Evolutionary conservation across 78 protist genomes (phyloP).

Genomic region (Dictyostelium citrinum): DNA sequence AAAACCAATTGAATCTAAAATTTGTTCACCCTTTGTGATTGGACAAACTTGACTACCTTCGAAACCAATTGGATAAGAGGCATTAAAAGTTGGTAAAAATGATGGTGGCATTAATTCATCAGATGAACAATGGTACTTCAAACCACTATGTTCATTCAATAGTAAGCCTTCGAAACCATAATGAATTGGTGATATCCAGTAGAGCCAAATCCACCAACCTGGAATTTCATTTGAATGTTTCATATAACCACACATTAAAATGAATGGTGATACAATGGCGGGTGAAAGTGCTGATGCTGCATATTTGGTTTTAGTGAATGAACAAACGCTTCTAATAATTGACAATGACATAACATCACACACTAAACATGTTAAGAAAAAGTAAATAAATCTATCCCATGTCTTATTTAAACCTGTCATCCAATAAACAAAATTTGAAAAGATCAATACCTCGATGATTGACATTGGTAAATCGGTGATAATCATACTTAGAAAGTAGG

Average conservation of each 20-base stretch:
- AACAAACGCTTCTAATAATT: constrained; percentile 5
- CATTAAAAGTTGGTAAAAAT: neutral
- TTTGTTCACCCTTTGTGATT: constrained; percentile 49
- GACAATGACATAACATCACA: neutral
- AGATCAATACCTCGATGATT: constrained; percentile 16
- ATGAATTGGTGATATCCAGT: constrained; percentile 74
- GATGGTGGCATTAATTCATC: constrained; percentile 53
- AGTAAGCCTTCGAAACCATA: constrained; percentile 67
- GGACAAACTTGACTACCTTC: constrained; percentile 61
- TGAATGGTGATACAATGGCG: neutral
- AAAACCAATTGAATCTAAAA: neutral
- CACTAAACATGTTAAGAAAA: neutral
- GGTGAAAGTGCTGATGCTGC: constrained; percentile 15
- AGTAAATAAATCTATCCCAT: constrained; percentile 42
- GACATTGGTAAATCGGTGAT: constrained; percentile 17
- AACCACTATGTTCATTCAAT: constrained; percentile 33
- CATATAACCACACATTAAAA: constrained; percentile 51
- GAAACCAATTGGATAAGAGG: constrained; percentile 23
- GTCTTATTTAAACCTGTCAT: constrained; percentile 36
- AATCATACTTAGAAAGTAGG: constrained; percentile 33
- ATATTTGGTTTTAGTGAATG: neutral
- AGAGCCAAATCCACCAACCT: constrained; percentile 48
- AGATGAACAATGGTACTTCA: neutral
- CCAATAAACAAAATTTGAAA: constrained; percentile 63
- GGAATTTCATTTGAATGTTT: constrained; percentile 11